Base-by-base conservation (phyloP, 2,329 filamentous ascomycete species). In the Sarocladiaceae sp. region DNA sequence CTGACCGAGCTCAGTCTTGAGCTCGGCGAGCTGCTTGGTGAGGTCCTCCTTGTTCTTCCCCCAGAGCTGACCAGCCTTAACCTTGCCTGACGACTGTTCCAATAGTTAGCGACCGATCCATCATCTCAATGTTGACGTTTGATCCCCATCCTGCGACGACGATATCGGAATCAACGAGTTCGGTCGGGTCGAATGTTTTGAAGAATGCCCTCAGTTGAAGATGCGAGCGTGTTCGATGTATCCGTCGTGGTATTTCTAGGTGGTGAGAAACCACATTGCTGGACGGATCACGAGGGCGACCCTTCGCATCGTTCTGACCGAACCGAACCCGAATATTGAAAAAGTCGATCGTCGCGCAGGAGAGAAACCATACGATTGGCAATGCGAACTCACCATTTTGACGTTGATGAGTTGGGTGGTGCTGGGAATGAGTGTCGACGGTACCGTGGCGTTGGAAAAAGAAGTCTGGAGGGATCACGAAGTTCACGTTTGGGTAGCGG, bases 1-100 rank as follows among this genome's bases (percentile, higher is more conserved):
- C 77, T 91, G 85, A 67, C 88, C 87, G 60, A 98, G 83, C 80
- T 98, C 94, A 55, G 84, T 82, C 87, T 96, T 95, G 69, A 95
- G 79, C 74, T 95, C 89, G 62, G 82, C 83, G 66, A 96, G 83
- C 74, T 95, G 89, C 82, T 93, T 95, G 68, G 82, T 81, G 73
- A 98, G 81, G 65, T 98, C 94, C 67, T 95, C 88, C 85, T 97
- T 97, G 85, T 81, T 90, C 88, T 98, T 98, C 78, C 82, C 83
- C 93, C 93, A 97, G 73, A 98, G 88, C 76, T 87, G 81, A 76
- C 81, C 82, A 72, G 91, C 83, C 86, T 96, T 97, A 75, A 98
- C 88, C 82, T 83, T 83, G 59, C 63, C 62, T 57, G 67, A 67
- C 64, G 67, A 70, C 67, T 70, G 20, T 15, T 27, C 19, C 21